Evolutionary conservation across 208 protist genomes (phyloP).

Genomic region (Trypanosoma grayi): DNA sequence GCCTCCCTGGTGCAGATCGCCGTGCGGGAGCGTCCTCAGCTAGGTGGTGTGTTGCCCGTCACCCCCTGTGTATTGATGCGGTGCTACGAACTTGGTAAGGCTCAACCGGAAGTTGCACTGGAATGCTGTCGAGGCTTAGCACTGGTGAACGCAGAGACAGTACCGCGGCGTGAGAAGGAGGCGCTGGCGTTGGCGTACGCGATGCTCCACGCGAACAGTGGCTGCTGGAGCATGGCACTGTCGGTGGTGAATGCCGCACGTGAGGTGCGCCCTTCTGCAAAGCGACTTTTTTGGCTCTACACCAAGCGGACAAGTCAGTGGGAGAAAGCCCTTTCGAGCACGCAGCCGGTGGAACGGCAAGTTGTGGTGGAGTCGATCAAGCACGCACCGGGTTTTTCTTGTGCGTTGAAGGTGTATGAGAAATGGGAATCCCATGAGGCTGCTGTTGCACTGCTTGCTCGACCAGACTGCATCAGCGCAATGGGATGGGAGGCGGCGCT

Average conservation of each 20-base stretch:
- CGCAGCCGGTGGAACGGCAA: slow-evolving; percentile 6
- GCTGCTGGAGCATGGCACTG: slow-evolving; percentile 51
- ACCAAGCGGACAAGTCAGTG: slow-evolving; percentile 10
- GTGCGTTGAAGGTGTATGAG: slow-evolving; percentile 26
- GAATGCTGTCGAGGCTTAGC: slow-evolving; percentile 38
- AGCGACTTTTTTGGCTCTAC: slow-evolving; percentile 26
- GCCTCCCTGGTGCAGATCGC: slow-evolving; percentile 40
- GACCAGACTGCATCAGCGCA: slow-evolving; percentile 1
- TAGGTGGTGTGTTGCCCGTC: slow-evolving; percentile 60
- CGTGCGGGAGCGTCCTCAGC: slow-evolving; percentile 46
- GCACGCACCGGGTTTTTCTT: slow-evolving; percentile 31
- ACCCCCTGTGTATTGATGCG: slow-evolving; percentile 39
- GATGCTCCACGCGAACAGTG: slow-evolving; percentile 28
- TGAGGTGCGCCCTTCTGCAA: slow-evolving; percentile 49
- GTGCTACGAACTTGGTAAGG: slow-evolving; percentile 41
- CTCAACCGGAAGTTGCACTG: slow-evolving; percentile 42
- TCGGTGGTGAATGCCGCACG: slow-evolving; percentile 30
- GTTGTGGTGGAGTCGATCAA: slow-evolving; percentile 23
- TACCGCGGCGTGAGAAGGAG: slow-evolving; percentile 39
- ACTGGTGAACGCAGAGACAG: slow-evolving; percentile 23
- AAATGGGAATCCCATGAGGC: slow-evolving; percentile 18
- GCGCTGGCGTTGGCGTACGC: slow-evolving; percentile 44
- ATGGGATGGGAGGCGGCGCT: slow-evolving; percentile 28
- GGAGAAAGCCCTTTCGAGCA: slow-evolving; percentile 1
- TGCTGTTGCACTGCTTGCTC: slow-evolving; percentile 13